Percentiles rank a stretch among this genome's conserved stretches.
phyloP scores from a whole-genome alignment of 768 basidiomycete species.

The Leucocoprinus birnbaumii region DNA sequence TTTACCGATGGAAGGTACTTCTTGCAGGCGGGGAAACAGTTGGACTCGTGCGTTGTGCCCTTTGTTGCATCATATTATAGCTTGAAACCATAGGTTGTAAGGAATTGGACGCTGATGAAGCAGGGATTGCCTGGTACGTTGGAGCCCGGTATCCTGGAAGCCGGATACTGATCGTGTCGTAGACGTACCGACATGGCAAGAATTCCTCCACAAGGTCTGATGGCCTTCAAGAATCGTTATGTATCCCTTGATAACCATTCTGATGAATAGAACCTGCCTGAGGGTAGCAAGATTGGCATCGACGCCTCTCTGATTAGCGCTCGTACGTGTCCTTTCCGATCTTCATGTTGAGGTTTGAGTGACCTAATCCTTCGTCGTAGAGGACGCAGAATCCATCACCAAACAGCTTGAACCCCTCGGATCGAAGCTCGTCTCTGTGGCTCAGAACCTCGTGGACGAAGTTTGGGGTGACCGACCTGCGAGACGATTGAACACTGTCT shows the following conservation, averaged over 20 bases:
- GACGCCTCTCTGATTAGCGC: slow-evolving; percentile 77
- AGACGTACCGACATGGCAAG: slow-evolving; percentile 92
- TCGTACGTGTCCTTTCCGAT: slow-evolving; percentile 42
- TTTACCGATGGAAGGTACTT: slow-evolving; percentile 98
- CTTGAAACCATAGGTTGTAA: slow-evolving; percentile 20
- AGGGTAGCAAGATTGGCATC: slow-evolving; percentile 70
- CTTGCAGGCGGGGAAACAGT: slow-evolving; percentile 86
- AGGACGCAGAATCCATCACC: slow-evolving; percentile 61
- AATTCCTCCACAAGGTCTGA: slow-evolving; percentile 70
- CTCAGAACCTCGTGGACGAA: slow-evolving; percentile 72
- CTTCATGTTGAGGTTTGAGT: background rate
- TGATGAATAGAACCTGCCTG: slow-evolving; percentile 50
- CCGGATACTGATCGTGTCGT: background rate
- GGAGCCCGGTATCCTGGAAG: background rate
- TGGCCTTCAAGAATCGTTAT: background rate
- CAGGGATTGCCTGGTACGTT: slow-evolving; percentile 74
- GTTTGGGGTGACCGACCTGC: slow-evolving; percentile 76
- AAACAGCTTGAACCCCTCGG: slow-evolving; percentile 50
- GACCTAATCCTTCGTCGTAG: slow-evolving; percentile 25
- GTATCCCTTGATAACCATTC: background rate
- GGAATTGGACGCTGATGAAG: slow-evolving; percentile 94
- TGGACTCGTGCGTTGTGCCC: slow-evolving; percentile 61
- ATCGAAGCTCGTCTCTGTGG: slow-evolving; percentile 67
- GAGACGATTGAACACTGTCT: slow-evolving; percentile 64
- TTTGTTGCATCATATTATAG: background rate